A percentile compares a stretch with the other conserved stretches of the same genome.
These are phyloP conservation scores for Cladosporium sp. DNA, from an alignment of 2,329 filamentous ascomycete species.

Conservation along the genomic window DNA sequence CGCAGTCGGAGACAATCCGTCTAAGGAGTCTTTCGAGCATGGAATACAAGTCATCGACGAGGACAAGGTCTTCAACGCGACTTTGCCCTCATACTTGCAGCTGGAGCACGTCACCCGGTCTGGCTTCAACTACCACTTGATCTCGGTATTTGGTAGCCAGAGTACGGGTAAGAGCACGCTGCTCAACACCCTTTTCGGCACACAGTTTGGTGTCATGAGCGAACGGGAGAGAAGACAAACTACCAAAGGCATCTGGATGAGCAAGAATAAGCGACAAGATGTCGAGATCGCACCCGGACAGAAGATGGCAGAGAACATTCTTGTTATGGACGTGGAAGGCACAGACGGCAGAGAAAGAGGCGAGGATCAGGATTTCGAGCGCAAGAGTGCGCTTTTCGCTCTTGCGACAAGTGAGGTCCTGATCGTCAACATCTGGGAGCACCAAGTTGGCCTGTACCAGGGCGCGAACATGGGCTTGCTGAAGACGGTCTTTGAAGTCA, in stretches of 20 bases:
- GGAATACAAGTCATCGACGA: constrained; percentile 96
- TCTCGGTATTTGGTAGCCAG: constrained; percentile 97
- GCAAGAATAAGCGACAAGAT: constrained; percentile 74
- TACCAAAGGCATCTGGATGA: constrained; percentile 99
- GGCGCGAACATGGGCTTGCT: constrained; percentile 97
- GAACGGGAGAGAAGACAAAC: constrained; percentile 92
- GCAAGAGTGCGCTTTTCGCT: constrained; percentile 95
- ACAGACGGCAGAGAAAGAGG: constrained; percentile 94
- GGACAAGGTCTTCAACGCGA: constrained; percentile 92
- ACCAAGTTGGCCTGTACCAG: constrained; percentile 96
- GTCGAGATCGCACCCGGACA: constrained; percentile 42
- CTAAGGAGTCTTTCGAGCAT: constrained; percentile 72
- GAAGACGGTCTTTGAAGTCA: constrained; percentile 99
- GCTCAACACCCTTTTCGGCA: constrained; percentile 92
- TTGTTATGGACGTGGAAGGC: constrained; percentile 99
- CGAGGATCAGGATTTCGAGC: constrained; percentile 97
- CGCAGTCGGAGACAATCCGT: constrained; percentile 60
- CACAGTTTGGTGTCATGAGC: constrained; percentile 95
- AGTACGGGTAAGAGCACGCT: constrained; percentile 97
- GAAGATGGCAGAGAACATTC: constrained; percentile 91
- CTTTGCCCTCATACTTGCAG: constrained; percentile 74
- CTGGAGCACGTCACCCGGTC: constrained; percentile 75
- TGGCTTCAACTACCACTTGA: constrained; percentile 98
- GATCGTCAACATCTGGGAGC: constrained; percentile 99
- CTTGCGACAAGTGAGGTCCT: constrained; percentile 96